These are phyloP conservation scores for Arctostaphylos glauca DNA, from an alignment of 148 eudicot genomes.

Conservation along the genomic window DNA sequence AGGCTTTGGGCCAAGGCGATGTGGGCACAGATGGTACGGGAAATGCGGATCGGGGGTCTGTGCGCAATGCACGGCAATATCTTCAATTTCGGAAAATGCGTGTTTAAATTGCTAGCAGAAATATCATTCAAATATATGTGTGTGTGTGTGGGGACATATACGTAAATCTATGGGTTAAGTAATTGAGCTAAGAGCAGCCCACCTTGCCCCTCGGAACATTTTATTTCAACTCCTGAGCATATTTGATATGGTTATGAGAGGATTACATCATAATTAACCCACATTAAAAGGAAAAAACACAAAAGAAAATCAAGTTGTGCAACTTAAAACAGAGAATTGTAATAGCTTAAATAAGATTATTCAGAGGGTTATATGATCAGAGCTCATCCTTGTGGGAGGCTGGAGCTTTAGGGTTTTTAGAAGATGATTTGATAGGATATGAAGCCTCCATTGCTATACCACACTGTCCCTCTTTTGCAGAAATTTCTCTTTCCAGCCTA, in stretches of 20 bases:
- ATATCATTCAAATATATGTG: too few relatives aligned
- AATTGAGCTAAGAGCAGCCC: too few relatives aligned
- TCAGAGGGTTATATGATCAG: slow-evolving; percentile 4
- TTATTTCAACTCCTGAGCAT: not conserved
- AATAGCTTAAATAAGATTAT: not conserved
- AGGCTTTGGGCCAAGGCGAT: too few relatives aligned
- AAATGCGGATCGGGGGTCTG: too few relatives aligned
- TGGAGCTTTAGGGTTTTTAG: slow-evolving; percentile 34
- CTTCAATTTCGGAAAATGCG: too few relatives aligned
- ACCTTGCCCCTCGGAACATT: not conserved
- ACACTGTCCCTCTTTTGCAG: slow-evolving; percentile 49
- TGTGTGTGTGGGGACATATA: too few relatives aligned
- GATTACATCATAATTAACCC: not conserved
- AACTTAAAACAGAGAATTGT: not conserved
- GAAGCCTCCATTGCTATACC: slow-evolving; percentile 75
- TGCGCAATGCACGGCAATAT: too few relatives aligned
- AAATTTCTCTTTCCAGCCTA: slow-evolving; percentile 44
- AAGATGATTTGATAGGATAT: slow-evolving; percentile 57
- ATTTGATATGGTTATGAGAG: not conserved
- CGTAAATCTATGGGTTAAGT: too few relatives aligned
- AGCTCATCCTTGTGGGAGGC: slow-evolving; percentile 49
- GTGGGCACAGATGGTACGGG: too few relatives aligned
- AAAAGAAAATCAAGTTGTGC: not conserved
- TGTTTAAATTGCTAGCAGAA: too few relatives aligned
- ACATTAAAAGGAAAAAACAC: not conserved